Conservation (phyloP, 2,329 filamentous ascomycete genomes). For the Trichoderma guizhouense region DNA sequence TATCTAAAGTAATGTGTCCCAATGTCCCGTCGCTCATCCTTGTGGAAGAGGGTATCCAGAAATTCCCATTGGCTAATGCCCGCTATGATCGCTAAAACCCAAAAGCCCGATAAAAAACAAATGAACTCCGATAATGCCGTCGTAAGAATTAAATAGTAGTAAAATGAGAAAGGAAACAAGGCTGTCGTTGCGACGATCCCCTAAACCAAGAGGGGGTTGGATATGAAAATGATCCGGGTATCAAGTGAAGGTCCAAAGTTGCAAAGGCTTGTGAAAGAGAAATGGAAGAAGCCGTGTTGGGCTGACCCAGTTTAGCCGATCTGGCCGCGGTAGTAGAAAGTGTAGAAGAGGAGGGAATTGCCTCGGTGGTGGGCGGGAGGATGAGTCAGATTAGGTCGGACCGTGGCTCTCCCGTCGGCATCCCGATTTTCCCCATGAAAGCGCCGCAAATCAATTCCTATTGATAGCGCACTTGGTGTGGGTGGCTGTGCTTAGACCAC, state of each 20-base stretch:
- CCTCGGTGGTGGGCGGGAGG: neutral
- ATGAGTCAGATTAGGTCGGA: conserved; percentile 13
- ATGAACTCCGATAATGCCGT: conserved; percentile 15
- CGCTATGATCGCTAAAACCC: conserved; percentile 9
- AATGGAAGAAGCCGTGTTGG: neutral
- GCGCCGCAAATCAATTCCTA: conserved; percentile 10
- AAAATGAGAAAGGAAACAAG: neutral
- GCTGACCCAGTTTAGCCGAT: conserved; percentile 4
- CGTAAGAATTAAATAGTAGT: conserved; percentile 10
- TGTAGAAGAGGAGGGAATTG: neutral
- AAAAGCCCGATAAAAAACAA: neutral
- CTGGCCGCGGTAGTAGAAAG: neutral
- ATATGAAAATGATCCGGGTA: conserved; percentile 4
- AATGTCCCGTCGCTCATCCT: conserved; percentile 4
- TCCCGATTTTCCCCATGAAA: conserved; percentile 2
- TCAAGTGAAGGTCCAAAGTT: neutral
- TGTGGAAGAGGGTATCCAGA: conserved; percentile 7
- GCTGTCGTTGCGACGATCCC: conserved; percentile 5
- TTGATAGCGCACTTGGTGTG: neutral
- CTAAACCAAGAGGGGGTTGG: neutral
- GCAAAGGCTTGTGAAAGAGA: neutral
- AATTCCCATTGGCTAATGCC: neutral
- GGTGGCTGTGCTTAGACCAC: conserved; percentile 9
- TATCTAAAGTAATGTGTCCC: neutral
- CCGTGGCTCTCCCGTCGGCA: conserved; percentile 1